These are phyloP conservation scores for Andrographis paniculata DNA, from an alignment of 305 asterid species.

Conservation along the genomic window DNA sequence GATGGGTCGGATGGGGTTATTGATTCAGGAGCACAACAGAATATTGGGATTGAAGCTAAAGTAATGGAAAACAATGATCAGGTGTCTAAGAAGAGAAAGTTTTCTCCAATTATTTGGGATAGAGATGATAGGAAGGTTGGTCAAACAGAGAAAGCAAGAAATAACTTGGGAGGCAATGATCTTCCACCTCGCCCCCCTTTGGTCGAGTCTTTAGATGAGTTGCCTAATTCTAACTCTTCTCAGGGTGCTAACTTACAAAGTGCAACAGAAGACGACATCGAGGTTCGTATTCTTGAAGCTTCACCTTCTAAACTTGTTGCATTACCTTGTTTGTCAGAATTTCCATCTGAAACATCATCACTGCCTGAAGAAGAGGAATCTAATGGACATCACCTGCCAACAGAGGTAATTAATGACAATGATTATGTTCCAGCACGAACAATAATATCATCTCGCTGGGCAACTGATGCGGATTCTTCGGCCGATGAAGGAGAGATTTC, in stretches of 20 bases:
- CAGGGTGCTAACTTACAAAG: conserved; percentile 21
- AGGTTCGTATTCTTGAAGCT: conserved; percentile 22
- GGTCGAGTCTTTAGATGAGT: conserved; percentile 16
- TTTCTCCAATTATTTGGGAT: conserved; percentile 87
- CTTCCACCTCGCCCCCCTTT: conserved; percentile 27
- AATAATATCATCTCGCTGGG: conserved; percentile 84
- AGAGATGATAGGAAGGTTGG: conserved; percentile 47
- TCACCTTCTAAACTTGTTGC: conserved; percentile 24
- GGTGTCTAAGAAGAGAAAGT: conserved; percentile 51
- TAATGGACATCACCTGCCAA: conserved; percentile 16
- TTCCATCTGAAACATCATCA: conserved; percentile 25
- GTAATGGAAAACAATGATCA: conserved; percentile 27
- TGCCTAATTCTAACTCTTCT: conserved; percentile 21
- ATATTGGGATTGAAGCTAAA: conserved; percentile 25
- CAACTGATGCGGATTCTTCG: conserved; percentile 60
- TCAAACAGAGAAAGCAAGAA: conserved; percentile 25
- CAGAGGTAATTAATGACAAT: conserved; percentile 26
- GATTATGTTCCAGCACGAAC: conserved; percentile 36
- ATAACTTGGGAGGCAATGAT: conserved; percentile 15
- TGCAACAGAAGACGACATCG: conserved; percentile 23
- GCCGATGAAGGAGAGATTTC: conserved; percentile 70
- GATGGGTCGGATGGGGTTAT: conserved; percentile 69
- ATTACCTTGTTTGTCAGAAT: conserved; percentile 23
- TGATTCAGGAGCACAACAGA: conserved; percentile 33
- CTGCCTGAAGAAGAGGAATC: conserved; percentile 26